These are phyloP conservation scores for Jamesozyma jinghongensis DNA, from an alignment of 805 yeast species.

Conservation along the genomic window DNA sequence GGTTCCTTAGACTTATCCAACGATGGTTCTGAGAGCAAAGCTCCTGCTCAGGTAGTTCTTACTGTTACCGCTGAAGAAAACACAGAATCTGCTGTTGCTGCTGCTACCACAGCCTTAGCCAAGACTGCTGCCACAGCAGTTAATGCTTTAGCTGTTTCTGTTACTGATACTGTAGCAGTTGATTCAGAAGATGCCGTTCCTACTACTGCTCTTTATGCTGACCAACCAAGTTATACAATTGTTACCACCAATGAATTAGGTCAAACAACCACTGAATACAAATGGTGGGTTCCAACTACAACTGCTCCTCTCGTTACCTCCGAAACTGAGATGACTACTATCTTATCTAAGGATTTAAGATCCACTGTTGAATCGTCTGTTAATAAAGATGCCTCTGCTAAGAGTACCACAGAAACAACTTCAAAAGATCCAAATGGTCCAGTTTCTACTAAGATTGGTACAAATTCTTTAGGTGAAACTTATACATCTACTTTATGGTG, in stretches of 20 bases:
- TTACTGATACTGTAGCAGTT: neutral
- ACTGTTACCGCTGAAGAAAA: neutral
- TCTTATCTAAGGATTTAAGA: neutral
- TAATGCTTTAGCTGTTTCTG: slow-evolving; percentile 1
- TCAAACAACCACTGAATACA: slow-evolving; percentile 11
- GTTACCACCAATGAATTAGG: slow-evolving; percentile 16
- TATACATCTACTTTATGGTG: slow-evolving; percentile 27
- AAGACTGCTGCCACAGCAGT: slow-evolving; percentile 1
- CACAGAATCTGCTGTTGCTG: neutral
- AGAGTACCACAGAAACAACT: neutral
- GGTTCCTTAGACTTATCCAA: neutral
- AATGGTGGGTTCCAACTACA: slow-evolving; percentile 12
- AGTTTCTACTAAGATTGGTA: slow-evolving; percentile 14
- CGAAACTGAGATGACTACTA: neutral
- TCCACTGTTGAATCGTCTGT: neutral
- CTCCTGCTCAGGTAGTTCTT: neutral
- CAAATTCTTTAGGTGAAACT: slow-evolving; percentile 16
- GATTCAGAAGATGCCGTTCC: neutral
- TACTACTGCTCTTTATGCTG: slow-evolving; percentile 6
- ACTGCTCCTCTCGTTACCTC: neutral
- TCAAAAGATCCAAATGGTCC: slow-evolving; percentile 11
- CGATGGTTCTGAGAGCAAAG: neutral
- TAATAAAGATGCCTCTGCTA: neutral
- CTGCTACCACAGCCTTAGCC: neutral
- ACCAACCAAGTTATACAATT: slow-evolving; percentile 10